Evolutionary conservation across 129 eudicot species (phyloP).

Genomic region (Arctium minus): DNA sequence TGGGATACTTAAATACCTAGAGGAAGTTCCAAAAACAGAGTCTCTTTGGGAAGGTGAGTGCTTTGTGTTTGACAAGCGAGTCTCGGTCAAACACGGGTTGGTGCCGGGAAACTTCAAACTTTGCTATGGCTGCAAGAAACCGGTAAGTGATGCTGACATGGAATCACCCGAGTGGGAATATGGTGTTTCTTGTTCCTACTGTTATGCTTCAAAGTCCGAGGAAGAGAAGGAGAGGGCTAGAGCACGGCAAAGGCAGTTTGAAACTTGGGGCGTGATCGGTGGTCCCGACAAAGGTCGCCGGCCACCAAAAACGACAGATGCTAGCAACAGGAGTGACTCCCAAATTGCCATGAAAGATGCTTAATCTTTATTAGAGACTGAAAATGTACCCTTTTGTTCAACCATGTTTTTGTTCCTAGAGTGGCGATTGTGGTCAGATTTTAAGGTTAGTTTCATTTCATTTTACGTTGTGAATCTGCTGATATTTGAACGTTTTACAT

Average conservation of each 20-base stretch:
- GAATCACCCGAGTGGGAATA: conserved; percentile 77
- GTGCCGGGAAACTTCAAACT: conserved; percentile 85
- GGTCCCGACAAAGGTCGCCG: conserved; percentile 93
- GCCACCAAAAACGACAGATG: conserved; percentile 35
- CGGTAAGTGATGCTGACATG: conserved; percentile 87
- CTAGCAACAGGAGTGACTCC: conserved; percentile 7
- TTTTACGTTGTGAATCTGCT: not conserved
- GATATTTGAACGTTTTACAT: not conserved
- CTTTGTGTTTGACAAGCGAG: conserved; percentile 94
- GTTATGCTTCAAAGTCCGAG: conserved; percentile 71
- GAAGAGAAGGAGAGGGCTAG: conserved; percentile 94
- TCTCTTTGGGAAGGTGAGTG: conserved; percentile 98
- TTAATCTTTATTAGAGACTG: not conserved
- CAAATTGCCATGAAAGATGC: conserved; percentile 18
- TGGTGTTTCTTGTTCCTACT: conserved; percentile 79
- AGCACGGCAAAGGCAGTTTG: conserved; percentile 86
- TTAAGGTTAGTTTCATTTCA: not conserved
- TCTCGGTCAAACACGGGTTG: conserved; percentile 84
- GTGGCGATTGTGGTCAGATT: conserved; percentile 26
- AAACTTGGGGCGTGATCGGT: conserved; percentile 85
- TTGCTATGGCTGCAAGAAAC: conserved; percentile 93
- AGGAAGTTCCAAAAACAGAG: conserved; percentile 70
- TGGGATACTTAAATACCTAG: conserved; percentile 82
- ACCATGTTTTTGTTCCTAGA: conserved; percentile 24
- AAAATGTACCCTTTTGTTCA: conserved; percentile 8